These are phyloP conservation scores for Termitomyces eurrhizus DNA, from an alignment of 768 basidiomycete genomes.

Conservation along the genomic window DNA sequence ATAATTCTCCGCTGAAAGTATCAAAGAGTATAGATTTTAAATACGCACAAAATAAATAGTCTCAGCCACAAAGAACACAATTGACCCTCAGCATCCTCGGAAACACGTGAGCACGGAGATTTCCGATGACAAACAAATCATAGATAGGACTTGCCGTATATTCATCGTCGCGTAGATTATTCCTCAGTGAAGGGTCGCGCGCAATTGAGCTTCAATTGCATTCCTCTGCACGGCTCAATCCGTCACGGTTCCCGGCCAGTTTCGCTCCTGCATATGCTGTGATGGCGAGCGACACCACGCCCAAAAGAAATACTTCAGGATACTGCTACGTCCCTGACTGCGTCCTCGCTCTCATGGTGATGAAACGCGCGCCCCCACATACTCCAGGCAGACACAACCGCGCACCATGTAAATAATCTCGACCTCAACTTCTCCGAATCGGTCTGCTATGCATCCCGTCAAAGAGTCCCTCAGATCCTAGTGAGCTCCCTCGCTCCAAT, in stretches of 20 bases:
- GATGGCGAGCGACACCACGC: conserved; percentile 94
- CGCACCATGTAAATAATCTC: conserved; percentile 89
- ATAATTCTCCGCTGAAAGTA: background rate
- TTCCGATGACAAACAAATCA: no score
- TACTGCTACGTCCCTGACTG: conserved; percentile 96
- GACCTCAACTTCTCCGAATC: conserved; percentile 92
- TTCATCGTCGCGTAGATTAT: no score
- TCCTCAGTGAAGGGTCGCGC: no score
- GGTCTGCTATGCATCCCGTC: conserved; percentile 72
- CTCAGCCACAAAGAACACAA: no score
- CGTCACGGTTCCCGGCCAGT: no score
- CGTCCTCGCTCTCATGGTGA: conserved; percentile 71
- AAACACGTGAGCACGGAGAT: no score
- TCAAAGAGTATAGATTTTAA: no score
- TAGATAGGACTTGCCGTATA: no score
- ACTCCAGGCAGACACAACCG: conserved; percentile 31
- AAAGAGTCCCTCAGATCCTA: conserved; percentile 38
- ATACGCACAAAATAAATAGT: no score
- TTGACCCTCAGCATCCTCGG: no score
- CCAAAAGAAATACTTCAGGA: conserved; percentile 72
- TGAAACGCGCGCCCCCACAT: conserved; percentile 39
- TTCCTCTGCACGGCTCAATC: no score
- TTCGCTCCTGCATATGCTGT: conserved; percentile 58
- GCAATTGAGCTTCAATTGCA: no score
- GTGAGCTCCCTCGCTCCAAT: conserved; percentile 26